These are phyloP conservation scores for Tylopilus intermedius DNA, from an alignment of 768 basidiomycete genomes.

Conservation along the genomic window DNA sequence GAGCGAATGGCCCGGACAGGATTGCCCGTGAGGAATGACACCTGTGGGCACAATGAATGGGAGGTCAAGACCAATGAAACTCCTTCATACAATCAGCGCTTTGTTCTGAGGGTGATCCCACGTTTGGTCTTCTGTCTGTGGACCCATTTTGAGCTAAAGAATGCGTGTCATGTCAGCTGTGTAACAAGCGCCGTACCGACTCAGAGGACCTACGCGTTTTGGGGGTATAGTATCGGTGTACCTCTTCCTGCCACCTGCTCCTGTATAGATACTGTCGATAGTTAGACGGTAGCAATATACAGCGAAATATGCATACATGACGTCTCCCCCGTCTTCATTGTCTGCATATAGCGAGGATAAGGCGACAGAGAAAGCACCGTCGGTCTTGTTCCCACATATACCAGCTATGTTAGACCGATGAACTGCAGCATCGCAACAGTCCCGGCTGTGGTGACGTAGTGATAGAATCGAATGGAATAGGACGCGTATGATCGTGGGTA, in stretches of 20 bases:
- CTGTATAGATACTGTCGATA: slow-evolving; percentile 25
- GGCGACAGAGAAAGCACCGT: slow-evolving; percentile 17
- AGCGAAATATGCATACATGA: slow-evolving; percentile 17
- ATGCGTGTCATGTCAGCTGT: background rate
- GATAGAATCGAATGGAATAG: background rate
- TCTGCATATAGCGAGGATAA: slow-evolving; percentile 22
- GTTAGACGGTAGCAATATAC: background rate
- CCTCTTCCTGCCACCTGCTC: slow-evolving; percentile 19
- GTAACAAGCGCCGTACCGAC: background rate
- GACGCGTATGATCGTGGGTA: too few species aligned
- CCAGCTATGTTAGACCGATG: slow-evolving; percentile 15
- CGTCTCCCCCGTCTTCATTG: slow-evolving; percentile 23
- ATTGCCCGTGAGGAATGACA: slow-evolving; percentile 15
- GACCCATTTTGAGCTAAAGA: slow-evolving; percentile 16
- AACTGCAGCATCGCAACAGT: slow-evolving; percentile 15
- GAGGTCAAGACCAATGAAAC: background rate
- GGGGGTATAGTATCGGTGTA: slow-evolving; percentile 8
- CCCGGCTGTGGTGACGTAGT: background rate
- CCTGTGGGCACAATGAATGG: slow-evolving; percentile 8
- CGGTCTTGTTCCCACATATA: slow-evolving; percentile 14
- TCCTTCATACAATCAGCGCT: slow-evolving; percentile 16
- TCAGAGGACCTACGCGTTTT: slow-evolving; percentile 19
- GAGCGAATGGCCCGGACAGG: slow-evolving; percentile 29
- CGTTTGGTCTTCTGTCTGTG: slow-evolving; percentile 21
- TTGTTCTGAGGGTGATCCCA: slow-evolving; percentile 15